Base-by-base conservation (phyloP, 768 basidiomycete genomes). In the Butyriboletus loyo region DNA sequence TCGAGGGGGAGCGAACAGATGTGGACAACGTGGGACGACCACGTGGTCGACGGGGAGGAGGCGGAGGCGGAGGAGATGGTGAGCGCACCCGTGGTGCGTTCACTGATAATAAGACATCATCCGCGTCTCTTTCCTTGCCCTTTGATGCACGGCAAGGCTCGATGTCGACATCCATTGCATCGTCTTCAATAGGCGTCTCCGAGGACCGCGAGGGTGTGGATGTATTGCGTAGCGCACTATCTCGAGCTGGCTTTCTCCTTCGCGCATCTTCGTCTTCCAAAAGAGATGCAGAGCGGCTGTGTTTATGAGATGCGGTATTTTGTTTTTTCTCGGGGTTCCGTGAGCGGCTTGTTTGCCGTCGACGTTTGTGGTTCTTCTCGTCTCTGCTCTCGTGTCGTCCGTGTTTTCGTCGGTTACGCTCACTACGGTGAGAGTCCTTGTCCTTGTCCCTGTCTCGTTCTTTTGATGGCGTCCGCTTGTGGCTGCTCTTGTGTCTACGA, bases 1-100 rank as follows among this genome's bases (percentile, higher is more conserved):
- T 53, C 30, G 72, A 72, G 13, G 73, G 70, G 6, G 77, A 69
- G 46, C 60, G 64, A 41, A 61, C 54, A 14, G 63, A 66, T 3
- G 62, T 50, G n/a, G 62, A 55, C 1, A 68, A 65, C 8, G 59
- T 60, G 5, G 65, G 58, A 27, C 64, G 56, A 42, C 63, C 65
- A 38, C 60, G 74, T 71, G 46, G 50, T 55, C 58, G 54, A 53
- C 64, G 56, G 51, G 36, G 66, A 54, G 51, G 68, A 37, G 46
- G 74, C 1, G 59, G 59, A 9, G 72, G 61, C n/a, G 60, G 63
- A 32, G 70, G 61, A 14, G 60, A 71, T 46, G 51, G 66, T 35
- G 58, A 68, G 47, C 57, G 62, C 50, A 52, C 60, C 42, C 63
- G 69, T 24, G 54, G 58, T n/a, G 66, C 65, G 37, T 53, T 55